A percentile compares a stretch with the other conserved stretches of the same genome.
phyloP scores from a whole-genome alignment of 2,329 filamentous ascomycete genomes.

The Pseudogymnoascus sp. region DNA sequence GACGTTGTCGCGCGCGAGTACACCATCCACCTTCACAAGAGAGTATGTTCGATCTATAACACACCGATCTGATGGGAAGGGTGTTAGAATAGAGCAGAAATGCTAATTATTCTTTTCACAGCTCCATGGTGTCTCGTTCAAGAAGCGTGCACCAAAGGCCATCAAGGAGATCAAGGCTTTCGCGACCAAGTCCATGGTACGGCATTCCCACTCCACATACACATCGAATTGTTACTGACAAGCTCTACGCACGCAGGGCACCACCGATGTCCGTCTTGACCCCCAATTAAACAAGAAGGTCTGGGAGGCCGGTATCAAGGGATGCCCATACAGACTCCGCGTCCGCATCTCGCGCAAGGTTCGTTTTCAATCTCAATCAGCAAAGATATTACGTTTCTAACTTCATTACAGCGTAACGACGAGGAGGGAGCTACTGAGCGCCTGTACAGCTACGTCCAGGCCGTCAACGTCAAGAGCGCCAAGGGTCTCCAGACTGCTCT shows the following conservation, averaged over 20 bases:
- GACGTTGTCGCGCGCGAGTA: conserved; percentile 99
- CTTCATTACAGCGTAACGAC: conserved; percentile 68
- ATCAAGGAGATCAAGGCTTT: conserved; percentile 99
- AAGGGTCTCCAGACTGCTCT: conserved; percentile 93
- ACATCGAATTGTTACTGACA: conserved; percentile 17
- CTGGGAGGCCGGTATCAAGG: conserved; percentile 99
- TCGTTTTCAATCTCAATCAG: not conserved
- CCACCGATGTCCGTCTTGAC: conserved; percentile 93
- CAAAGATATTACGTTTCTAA: not conserved
- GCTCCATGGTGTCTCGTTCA: conserved; percentile 97
- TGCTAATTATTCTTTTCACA: conserved; percentile 49
- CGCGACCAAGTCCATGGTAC: conserved; percentile 91
- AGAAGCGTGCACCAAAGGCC: conserved; percentile 96
- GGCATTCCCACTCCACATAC: conserved; percentile 28
- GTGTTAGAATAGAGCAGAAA: conserved; percentile 12
- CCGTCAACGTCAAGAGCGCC: conserved; percentile 98
- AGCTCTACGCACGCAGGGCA: conserved; percentile 57
- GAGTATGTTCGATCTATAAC: conserved; percentile 57
- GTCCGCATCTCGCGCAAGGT: conserved; percentile 91
- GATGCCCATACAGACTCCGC: conserved; percentile 92
- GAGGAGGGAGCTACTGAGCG: conserved; percentile 99
- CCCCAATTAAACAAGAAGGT: conserved; percentile 99
- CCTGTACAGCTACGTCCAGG: conserved; percentile 99
- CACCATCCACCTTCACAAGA: conserved; percentile 99
- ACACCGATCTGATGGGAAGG: conserved; percentile 31